These are phyloP conservation scores for Wilhelminamyces savonicus DNA, from an alignment of 805 yeast species.

Conservation along the genomic window DNA sequence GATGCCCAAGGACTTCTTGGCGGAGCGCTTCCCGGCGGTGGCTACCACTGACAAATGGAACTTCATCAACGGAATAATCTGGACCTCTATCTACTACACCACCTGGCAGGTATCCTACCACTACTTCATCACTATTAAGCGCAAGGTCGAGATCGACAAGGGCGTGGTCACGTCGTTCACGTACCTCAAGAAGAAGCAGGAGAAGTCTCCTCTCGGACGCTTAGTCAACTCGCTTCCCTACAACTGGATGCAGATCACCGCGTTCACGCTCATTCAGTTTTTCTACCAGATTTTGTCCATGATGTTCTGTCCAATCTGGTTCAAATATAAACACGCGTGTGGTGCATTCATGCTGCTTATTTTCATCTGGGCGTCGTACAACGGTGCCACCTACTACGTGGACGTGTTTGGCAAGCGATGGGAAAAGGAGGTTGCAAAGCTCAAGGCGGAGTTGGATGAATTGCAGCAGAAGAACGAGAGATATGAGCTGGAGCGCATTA, in stretches of 20 bases:
- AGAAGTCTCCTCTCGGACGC: constrained; percentile 58
- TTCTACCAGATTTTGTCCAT: constrained; percentile 80
- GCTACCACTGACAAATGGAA: constrained; percentile 61
- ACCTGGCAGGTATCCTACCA: constrained; percentile 90
- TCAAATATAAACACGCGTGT: constrained; percentile 60
- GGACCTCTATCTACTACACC: constrained; percentile 78
- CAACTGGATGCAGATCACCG: constrained; percentile 75
- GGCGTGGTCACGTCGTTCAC: constrained; percentile 88
- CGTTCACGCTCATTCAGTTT: constrained; percentile 82
- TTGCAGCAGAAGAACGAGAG: constrained; percentile 35
- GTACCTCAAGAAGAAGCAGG: constrained; percentile 68
- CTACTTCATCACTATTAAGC: constrained; percentile 80
- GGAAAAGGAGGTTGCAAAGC: constrained; percentile 72
- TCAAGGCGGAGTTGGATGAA: constrained; percentile 65
- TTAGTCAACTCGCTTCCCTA: constrained; percentile 80
- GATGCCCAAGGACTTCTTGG: constrained; percentile 44
- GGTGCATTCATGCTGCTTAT: constrained; percentile 62
- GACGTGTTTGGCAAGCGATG: constrained; percentile 88
- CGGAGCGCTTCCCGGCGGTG: constrained; percentile 76
- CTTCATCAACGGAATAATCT: constrained; percentile 58
- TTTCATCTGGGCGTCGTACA: constrained; percentile 76
- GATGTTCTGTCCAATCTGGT: constrained; percentile 88
- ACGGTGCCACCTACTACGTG: constrained; percentile 92
- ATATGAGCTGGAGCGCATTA: constrained; percentile 4
- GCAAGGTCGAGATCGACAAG: constrained; percentile 72